A percentile compares a stretch with the other conserved stretches of the same genome.
phyloP scores from a whole-genome alignment of 2,329 filamentous ascomycete genomes.

The Daldinia sp. region DNA sequence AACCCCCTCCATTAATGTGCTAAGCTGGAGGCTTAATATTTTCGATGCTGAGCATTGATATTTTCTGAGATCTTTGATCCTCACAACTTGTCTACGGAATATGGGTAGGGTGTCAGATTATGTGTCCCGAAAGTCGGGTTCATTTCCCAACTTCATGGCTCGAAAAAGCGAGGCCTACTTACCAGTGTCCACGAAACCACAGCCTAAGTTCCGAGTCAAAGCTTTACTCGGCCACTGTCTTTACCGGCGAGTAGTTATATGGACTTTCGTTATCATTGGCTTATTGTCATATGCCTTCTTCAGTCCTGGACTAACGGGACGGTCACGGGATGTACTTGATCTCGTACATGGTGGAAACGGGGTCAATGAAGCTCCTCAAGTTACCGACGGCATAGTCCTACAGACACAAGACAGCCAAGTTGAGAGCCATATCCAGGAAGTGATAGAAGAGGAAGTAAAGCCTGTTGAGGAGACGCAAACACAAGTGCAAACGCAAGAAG shows the following conservation, averaged over 20 bases:
- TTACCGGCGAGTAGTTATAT: constrained; percentile 65
- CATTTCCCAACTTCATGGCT: constrained; percentile 42
- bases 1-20: constrained; percentile 21
- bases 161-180: constrained; percentile 49
- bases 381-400: constrained; percentile 30
- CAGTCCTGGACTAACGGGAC: constrained; percentile 46
- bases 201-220: constrained; percentile 58
- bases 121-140: constrained; percentile 46
- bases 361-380: constrained; percentile 23
- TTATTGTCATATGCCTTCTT: constrained; percentile 59
- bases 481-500: constrained; percentile 2
- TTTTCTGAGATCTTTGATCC: constrained; percentile 25
- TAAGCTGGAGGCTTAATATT: constrained; percentile 26
- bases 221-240: constrained; percentile 64
- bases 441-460: constrained; percentile 19
- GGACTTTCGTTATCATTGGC: constrained; percentile 58
- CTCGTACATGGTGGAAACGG: constrained; percentile 46
- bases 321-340: constrained; percentile 48
- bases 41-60: constrained; percentile 42
- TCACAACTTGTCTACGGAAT: constrained; percentile 16
- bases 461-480: constrained; percentile 25
- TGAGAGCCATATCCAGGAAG: constrained; percentile 19
- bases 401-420: constrained; percentile 40
- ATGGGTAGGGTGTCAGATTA: constrained; percentile 48
- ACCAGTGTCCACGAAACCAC: constrained; percentile 51